Conservation (phyloP, 345 rosid species). For the Firmiana major region DNA sequence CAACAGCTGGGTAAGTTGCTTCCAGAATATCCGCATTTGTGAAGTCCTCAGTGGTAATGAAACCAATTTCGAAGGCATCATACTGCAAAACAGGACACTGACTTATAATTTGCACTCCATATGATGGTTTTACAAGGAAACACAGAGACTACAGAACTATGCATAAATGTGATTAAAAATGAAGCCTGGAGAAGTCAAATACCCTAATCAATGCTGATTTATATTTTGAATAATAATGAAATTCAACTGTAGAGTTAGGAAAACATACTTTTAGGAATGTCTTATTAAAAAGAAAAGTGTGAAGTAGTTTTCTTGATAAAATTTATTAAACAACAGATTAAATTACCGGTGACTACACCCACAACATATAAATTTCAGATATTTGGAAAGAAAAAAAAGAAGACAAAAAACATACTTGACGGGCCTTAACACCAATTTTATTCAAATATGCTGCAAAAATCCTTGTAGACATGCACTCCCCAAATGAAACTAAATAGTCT, state of each 20-base stretch:
- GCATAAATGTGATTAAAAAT: not conserved
- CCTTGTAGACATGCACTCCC: constrained; percentile 95
- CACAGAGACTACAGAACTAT: not conserved
- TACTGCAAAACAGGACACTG: constrained; percentile 52
- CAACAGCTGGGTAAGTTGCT: constrained; percentile 95
- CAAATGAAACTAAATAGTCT: constrained; percentile 92
- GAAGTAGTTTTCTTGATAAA: not conserved
- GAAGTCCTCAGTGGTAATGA: constrained; percentile 94
- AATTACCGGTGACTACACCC: not conserved
- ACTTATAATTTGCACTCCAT: not conserved
- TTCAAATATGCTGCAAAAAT: constrained; percentile 87
- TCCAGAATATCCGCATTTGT: constrained; percentile 96
- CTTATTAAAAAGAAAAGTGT: not conserved
- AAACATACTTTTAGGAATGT: not conserved
- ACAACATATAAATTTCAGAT: not conserved
- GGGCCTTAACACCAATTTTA: constrained; percentile 72
- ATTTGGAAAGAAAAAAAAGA: not conserved
- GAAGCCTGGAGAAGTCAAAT: not conserved
- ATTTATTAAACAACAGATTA: not conserved
- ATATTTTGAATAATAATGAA: not conserved
- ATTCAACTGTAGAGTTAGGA: not conserved
- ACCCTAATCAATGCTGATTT: not conserved
- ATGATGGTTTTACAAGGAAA: not conserved
- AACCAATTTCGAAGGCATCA: constrained; percentile 96
- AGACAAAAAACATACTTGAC: constrained; percentile 53